Conservation (phyloP, 1,139 yeast genomes). For the Blastobotrys buckinghamii region DNA sequence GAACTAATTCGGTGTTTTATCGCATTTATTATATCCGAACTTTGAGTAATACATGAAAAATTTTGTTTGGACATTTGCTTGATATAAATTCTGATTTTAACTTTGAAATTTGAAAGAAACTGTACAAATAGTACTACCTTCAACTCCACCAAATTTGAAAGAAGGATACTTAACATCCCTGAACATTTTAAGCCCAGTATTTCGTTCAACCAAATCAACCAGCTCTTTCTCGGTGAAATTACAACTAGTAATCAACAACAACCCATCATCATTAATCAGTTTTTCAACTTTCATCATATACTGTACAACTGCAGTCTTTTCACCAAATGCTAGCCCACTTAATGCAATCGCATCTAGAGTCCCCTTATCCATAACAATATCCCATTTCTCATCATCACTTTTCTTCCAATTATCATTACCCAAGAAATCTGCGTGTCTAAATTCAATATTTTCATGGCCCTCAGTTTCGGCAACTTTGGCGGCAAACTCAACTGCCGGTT, state of each 20-base stretch:
- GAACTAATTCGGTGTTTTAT: too few species aligned
- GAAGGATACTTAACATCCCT: constrained; percentile 66
- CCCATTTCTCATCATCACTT: constrained; percentile 41
- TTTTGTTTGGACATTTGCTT: too few species aligned
- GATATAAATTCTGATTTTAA: too few species aligned
- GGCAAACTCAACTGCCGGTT: constrained; percentile 72
- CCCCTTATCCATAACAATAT: constrained; percentile 84
- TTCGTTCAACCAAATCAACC: constrained; percentile 43
- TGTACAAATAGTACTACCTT: constrained; percentile 84
- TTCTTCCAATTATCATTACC: constrained; percentile 32
- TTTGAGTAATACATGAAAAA: too few species aligned
- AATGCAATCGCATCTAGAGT: constrained; percentile 95
- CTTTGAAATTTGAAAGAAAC: constrained; percentile 58
- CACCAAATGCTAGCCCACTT: constrained; percentile 47
- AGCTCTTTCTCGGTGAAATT: constrained; percentile 84
- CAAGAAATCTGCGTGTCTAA: constrained; percentile 45
- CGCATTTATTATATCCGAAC: too few species aligned
- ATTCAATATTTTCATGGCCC: constrained; percentile 35
- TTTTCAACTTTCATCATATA: constrained; percentile 59
- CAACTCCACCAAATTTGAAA: constrained; percentile 81
- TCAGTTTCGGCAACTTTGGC: constrained; percentile 45
- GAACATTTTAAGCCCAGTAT: constrained; percentile 48
- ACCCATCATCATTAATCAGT: constrained; percentile 43
- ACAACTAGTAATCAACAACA: constrained; percentile 81
- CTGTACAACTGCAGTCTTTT: constrained; percentile 48